Evolutionary conservation across 2,329 filamentous ascomycete genomes (phyloP), one percentile per base, ranked within the genome.

Genomic region (Scedosporium aurantiacum): DNA sequence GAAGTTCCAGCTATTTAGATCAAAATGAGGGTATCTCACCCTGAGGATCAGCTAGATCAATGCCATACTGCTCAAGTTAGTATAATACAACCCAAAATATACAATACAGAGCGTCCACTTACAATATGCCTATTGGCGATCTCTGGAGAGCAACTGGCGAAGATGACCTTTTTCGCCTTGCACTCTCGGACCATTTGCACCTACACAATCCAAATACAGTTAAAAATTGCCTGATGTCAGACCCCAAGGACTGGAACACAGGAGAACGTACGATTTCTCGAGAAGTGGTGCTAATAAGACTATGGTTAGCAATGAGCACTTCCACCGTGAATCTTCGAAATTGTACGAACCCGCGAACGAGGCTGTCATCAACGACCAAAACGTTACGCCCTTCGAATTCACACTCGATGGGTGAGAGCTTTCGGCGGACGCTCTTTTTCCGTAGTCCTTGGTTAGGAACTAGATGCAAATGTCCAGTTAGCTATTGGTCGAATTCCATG

Each of bases 111-210:
- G 8, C 21, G 14, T 5, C 12, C 10, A 71, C 74, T 87, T 75
- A 94, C 94, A 67, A 97, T 91, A 70, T 97, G 92, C 1, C 90
- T 88, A 70, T 95, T 84, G 12, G 84, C 91, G 72, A 95, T 90
- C 8, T 87, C 87, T 1, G 92, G 92, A 5, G 89, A 84, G 72
- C 90, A 96, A 58, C 85, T 90, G 59, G 87, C 88, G 68, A 97
- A 90, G 68, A 91, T 87, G 59, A 96, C 88, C 71, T 88, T 90
- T 67, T 82, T 85, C 1, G 92, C 92, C 23, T 89, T 89, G 10
- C 88, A 87, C 75, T 96, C 91, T 58, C 87, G 82, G 12, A 89
- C 90, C 91, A 96, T 96, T 63, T 70, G 68, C 6, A 75, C 70
- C 69, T 72, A 61, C 0, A 63, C 37, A 56, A 37, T 14, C 40